Percentiles rank a stretch among this genome's conserved stretches.
Evolutionary conservation across 2,329 filamentous ascomycete genomes (phyloP).

Genomic region (Lithohypha guttulata): DNA sequence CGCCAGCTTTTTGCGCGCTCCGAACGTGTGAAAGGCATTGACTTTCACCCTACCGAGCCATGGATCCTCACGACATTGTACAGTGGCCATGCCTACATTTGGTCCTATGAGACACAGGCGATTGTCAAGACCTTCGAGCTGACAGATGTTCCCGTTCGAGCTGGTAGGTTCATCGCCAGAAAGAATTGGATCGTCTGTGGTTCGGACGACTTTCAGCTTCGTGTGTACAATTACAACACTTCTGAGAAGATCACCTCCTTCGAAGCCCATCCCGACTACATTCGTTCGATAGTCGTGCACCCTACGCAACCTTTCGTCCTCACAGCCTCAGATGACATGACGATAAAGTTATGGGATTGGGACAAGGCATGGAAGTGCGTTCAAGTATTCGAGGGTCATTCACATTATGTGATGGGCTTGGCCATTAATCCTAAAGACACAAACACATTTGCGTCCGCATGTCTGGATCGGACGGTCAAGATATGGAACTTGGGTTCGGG

Average conservation of each 20-base stretch:
- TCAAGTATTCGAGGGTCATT: conserved; percentile 91
- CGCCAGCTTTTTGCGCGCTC: conserved; percentile 77
- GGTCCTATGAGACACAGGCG: conserved; percentile 93
- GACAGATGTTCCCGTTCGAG: conserved; percentile 93
- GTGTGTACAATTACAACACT: conserved; percentile 98
- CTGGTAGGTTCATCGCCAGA: conserved; percentile 87
- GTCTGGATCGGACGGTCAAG: conserved; percentile 92
- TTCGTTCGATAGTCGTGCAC: conserved; percentile 90
- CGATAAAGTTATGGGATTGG: conserved; percentile 98
- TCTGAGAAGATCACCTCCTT: conserved; percentile 60
- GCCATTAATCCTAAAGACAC: conserved; percentile 79
- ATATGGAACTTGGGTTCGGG: conserved; percentile 92
- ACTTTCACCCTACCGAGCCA: conserved; percentile 94
- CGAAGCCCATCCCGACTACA: conserved; percentile 76
- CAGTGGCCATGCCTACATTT: conserved; percentile 97
- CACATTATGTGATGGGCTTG: conserved; percentile 85
- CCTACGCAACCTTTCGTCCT: conserved; percentile 91
- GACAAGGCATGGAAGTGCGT: conserved; percentile 97
- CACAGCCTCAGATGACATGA: conserved; percentile 96
- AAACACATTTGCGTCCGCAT: conserved; percentile 68
- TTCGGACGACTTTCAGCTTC: conserved; percentile 78
- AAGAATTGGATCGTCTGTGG: conserved; percentile 99
- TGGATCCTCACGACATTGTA: conserved; percentile 92
- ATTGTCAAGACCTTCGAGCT: conserved; percentile 99
- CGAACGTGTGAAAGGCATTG: conserved; percentile 92